Evolutionary conservation across 495 filamentous ascomycete species (phyloP), one percentile per base, ranked within the genome.

Genomic region (Penicillium soppii): DNA sequence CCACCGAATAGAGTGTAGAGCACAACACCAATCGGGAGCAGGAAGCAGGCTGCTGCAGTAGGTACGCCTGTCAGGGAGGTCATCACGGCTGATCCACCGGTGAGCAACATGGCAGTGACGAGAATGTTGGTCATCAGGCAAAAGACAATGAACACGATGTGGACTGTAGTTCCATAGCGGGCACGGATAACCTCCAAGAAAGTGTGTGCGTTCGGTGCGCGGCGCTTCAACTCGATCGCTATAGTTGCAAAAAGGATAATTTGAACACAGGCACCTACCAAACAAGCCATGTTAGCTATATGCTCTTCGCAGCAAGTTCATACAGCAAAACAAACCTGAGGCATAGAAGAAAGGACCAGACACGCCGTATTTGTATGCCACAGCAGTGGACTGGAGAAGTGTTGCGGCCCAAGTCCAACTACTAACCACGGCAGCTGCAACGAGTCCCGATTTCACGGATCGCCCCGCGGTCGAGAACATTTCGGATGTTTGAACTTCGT

Each of bases 391-490:
- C 65, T 97, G 92, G n/a, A 74, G 64, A 21, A 72, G 69, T 20
- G 72, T 77, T 23, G 74, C 76, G 21, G 73, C 75, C 90, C 91
- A 96, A 7, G 92, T 97, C 92, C 92, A 97, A 35, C 87, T 91
- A 52, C 88, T 92, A 16, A 96, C 92, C 32, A 97, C 92, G n/a
- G 92, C 92, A 23, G 89, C 87, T 4, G 90, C 90, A n/a, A 97
- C 92, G 15, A 97, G 76, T 42, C 92, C 92, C 10, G 90, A 92
- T 61, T 96, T 97, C 59, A 97, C 92, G 8, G 92, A 95, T 39
- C 92, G 77, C 15, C 92, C 92, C 40, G 92, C 92, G 2, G 92
- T 97, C 52, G 82, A 91, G 81, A 97, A 97, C 89, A 95, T 96
- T 71, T 97, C 92, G 0, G 90, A 95, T 1, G 92, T 97, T 71